Conservation (phyloP, 1,139 yeast species). For the Saccharomyces hybrid region DNA sequence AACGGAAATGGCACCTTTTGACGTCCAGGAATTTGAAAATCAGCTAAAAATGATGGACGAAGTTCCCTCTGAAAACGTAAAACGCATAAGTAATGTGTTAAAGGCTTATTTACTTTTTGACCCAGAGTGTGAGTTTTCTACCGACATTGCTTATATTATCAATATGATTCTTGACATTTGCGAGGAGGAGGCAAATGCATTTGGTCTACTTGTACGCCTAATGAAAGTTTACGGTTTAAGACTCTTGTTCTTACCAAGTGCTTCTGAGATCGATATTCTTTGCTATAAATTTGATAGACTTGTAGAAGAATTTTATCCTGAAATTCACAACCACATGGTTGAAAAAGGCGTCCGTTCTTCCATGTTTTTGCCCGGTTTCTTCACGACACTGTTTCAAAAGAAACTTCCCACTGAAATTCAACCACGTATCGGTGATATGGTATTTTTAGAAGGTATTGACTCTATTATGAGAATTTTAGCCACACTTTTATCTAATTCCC, state of each 20-base stretch:
- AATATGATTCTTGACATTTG: neutral
- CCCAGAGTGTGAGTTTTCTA: constrained; percentile 47
- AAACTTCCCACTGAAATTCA: constrained; percentile 79
- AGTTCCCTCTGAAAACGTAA: constrained; percentile 50
- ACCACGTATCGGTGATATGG: constrained; percentile 72
- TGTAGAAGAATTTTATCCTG: constrained; percentile 41
- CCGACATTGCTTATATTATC: constrained; percentile 84
- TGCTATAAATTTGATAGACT: constrained; percentile 83
- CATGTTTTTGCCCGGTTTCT: neutral
- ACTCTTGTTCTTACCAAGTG: constrained; percentile 66
- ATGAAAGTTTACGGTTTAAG: constrained; percentile 77
- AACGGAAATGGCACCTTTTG: constrained; percentile 56
- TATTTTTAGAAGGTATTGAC: constrained; percentile 84
- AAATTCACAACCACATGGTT: constrained; percentile 63
- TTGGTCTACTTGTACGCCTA: constrained; percentile 64
- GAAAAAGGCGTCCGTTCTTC: constrained; percentile 60
- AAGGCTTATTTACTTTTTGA: constrained; percentile 82
- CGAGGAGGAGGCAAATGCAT: constrained; percentile 36
- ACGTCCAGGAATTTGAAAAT: constrained; percentile 41
- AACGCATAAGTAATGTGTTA: constrained; percentile 62
- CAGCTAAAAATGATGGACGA: constrained; percentile 76
- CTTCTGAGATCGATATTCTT: constrained; percentile 79
- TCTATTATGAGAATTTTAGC: constrained; percentile 74
- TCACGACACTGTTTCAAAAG: constrained; percentile 20
- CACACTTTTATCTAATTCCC: constrained; percentile 65